Base-by-base conservation (phyloP, 805 yeast genomes). In the Metschnikowia koreensis region DNA sequence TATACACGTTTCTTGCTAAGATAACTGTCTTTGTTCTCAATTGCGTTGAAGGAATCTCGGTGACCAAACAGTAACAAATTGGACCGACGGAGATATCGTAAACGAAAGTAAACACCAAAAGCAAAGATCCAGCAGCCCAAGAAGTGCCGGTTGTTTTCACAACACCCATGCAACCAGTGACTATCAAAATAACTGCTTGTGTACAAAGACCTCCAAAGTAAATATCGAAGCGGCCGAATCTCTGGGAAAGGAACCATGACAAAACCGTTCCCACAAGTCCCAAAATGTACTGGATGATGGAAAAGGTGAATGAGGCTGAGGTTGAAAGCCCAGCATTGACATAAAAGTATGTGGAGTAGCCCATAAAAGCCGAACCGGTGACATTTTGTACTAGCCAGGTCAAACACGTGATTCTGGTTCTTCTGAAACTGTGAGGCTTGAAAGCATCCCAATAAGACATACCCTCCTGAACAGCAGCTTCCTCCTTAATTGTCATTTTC, bases 291-390 rank as follows among this genome's bases (percentile, higher is more conserved):
- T 72, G 77, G 45, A 77, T 69, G 51, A 80, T 71, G 41, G 79
- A 66, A 51, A 80, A 73, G 26, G 76, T 74, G 65, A 79, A 81
- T 2, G 83, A 68, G 58, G 61, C 72, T 26, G 69, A 55, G 2
- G 67, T 61, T 10, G 71, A 62, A 58, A 76, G 67, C 45, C 84
- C 84, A 39, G 83, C 82, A 58, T 77, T 79, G 44, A 61, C 64
- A 58, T 74, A 79, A 63, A 81, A 80, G 58, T 80, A 77, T 17
- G 84, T 76, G 28, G 82, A 69, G 62, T 75, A 80, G 36, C 77
- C 77, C 65, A 74, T 70, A 60, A 76, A 72, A 1, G 78, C 64
- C 4, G 81, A 70, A 49, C 83, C 79, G 53, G 79, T 71, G 55
- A 72, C 64, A 48, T 69, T 69, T 62, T 80, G 84, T 42, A 71